These are phyloP conservation scores for Vinca minor DNA, from an alignment of 257 asterid species.

Conservation along the genomic window DNA sequence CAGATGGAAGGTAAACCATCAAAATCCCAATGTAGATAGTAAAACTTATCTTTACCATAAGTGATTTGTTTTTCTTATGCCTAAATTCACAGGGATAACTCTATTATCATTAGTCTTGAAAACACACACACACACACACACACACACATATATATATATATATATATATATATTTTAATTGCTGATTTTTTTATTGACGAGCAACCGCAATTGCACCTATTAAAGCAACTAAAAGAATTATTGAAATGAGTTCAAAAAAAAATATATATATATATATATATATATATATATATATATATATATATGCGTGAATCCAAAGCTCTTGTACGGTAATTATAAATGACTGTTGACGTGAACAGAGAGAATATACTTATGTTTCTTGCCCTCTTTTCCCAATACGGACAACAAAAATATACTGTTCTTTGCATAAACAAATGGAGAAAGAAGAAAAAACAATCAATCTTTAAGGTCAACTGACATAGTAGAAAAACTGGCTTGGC, in stretches of 20 bases:
- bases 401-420: conserved; percentile 15
- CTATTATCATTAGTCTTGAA: no score
- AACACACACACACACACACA: no score
- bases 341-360: conserved; percentile 43
- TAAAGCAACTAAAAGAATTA: no score
- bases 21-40: background rate
- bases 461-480: conserved; percentile 26
- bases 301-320: conserved; percentile 19
- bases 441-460: conserved; percentile 1
- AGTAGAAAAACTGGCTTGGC: background rate
- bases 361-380: conserved; percentile 27
- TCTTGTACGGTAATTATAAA: conserved; percentile 22
- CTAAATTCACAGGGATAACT: background rate
- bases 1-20: background rate
- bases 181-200: no score
- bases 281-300: no score
- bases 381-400: conserved; percentile 34
- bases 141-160: no score
- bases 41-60: no score
- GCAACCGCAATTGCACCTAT: no score
- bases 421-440: conserved; percentile 8
- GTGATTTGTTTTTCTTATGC: background rate
- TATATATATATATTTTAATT: no score
- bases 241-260: no score
- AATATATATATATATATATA: no score